These are phyloP conservation scores for Podospora anserina DNA, from an alignment of 495 filamentous ascomycete species.

Conservation along the genomic window DNA sequence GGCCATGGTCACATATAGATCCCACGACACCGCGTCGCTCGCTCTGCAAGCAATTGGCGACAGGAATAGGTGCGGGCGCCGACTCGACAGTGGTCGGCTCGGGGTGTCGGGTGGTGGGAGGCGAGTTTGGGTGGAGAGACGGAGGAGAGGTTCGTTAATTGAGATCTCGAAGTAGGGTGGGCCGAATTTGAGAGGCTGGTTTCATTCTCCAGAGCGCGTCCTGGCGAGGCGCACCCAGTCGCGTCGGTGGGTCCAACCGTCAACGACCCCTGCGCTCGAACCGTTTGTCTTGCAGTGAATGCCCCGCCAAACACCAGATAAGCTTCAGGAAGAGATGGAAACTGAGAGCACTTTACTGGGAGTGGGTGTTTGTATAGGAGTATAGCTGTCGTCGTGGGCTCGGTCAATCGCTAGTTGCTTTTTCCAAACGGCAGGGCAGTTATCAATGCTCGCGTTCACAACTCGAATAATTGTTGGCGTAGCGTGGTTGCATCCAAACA, in stretches of 20 bases:
- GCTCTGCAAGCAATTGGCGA: constrained; percentile 19
- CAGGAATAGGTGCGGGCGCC: constrained; percentile 5
- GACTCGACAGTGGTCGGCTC: background rate
- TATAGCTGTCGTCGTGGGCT: background rate
- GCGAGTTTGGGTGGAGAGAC: constrained; percentile 11
- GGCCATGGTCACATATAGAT: constrained; percentile 19
- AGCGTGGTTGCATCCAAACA: background rate
- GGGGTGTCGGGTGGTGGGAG: constrained; percentile 1
- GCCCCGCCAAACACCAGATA: background rate
- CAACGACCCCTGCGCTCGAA: background rate
- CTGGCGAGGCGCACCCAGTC: constrained; percentile 18
- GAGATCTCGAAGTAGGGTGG: constrained; percentile 17
- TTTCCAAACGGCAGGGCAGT: background rate
- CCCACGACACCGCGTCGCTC: background rate
- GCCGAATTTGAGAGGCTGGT: constrained; percentile 35
- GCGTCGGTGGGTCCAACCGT: constrained; percentile 29
- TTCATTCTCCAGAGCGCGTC: constrained; percentile 32
- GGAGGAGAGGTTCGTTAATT: constrained; percentile 15
- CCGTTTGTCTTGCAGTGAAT: background rate
- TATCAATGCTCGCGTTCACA: background rate
- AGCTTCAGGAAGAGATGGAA: background rate
- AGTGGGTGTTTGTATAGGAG: background rate
- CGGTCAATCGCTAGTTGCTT: background rate
- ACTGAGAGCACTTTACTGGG: background rate
- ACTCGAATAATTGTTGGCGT: background rate